Evolutionary conservation across 331 rosid species (phyloP).

Genomic region (Saraca asoca): DNA sequence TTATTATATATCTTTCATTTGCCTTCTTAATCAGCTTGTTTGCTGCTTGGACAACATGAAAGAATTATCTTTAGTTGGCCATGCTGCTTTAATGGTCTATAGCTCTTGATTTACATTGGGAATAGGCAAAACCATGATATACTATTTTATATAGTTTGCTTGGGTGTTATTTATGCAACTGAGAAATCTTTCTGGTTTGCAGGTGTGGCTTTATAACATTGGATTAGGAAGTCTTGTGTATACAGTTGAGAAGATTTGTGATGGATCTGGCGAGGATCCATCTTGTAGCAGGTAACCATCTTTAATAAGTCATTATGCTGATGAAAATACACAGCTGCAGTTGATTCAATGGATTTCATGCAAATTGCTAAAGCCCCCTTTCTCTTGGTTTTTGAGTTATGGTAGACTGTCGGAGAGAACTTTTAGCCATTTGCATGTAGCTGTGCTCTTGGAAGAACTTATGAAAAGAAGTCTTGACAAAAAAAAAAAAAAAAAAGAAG

Average conservation of each 20-base stretch:
- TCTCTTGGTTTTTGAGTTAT: neutral
- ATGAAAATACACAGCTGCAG: neutral
- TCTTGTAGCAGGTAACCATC: constrained; percentile 77
- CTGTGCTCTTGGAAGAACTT: neutral
- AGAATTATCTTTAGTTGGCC: constrained; percentile 11
- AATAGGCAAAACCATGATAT: constrained; percentile 13
- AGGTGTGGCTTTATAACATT: constrained; percentile 88
- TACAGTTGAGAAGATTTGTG: constrained; percentile 72
- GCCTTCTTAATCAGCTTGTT: constrained; percentile 7
- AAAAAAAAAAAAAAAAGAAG: neutral
- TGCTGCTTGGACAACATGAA: constrained; percentile 8
- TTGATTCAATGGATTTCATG: constrained; percentile 1
- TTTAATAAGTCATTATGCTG: constrained; percentile 15
- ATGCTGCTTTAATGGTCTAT: constrained; percentile 23
- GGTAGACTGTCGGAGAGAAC: neutral
- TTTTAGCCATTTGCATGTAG: neutral
- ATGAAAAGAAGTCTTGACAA: neutral
- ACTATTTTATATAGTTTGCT: constrained; percentile 28
- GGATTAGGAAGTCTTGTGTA: constrained; percentile 74
- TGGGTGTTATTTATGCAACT: constrained; percentile 15
- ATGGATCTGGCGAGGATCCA: constrained; percentile 89
- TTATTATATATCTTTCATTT: constrained; percentile 1
- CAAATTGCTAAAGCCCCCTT: neutral
- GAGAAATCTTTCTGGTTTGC: constrained; percentile 35
- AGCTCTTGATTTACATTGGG: constrained; percentile 3